A percentile compares a stretch with the other conserved stretches of the same genome.
Conservation (phyloP, 2,329 filamentous ascomycete species). For the Aspergillus persii region DNA sequence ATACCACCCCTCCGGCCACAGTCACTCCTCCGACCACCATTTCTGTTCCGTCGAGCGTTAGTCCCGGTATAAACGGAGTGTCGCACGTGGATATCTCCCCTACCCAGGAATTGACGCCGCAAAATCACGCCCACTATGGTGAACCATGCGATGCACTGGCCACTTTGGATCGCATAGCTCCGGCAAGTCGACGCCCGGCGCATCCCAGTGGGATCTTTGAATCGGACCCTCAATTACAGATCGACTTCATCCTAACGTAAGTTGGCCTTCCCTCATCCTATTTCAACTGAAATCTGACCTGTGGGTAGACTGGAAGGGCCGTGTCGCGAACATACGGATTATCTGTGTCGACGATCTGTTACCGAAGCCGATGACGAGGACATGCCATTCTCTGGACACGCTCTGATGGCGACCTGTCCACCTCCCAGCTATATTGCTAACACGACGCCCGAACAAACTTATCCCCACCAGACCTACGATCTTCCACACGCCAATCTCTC, state of each 20-base stretch:
- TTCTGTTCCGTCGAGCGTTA: conserved; percentile 27
- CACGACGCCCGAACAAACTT: conserved; percentile 52
- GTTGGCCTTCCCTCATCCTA: conserved; percentile 14
- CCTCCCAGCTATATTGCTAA: conserved; percentile 63
- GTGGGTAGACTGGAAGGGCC: conserved; percentile 55
- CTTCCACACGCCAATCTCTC: conserved; percentile 72
- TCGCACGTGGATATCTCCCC: conserved; percentile 31
- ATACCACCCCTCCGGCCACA: conserved; percentile 36
- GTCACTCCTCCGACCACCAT: conserved; percentile 11
- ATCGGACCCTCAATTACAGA: conserved; percentile 44
- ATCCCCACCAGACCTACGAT: conserved; percentile 74
- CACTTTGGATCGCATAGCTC: conserved; percentile 24
- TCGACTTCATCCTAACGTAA: conserved; percentile 50
- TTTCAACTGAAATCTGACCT: conserved; percentile 1
- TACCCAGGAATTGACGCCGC: conserved; percentile 22
- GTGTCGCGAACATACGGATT: conserved; percentile 61
- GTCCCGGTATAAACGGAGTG: conserved; percentile 26
- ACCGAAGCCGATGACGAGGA: conserved; percentile 60
- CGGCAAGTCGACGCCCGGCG: conserved; percentile 17
- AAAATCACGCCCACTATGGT: conserved; percentile 21
- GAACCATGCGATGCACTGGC: conserved; percentile 24
- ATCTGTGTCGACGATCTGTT: conserved; percentile 76
- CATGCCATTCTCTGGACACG: conserved; percentile 72
- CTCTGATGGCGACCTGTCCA: conserved; percentile 88
- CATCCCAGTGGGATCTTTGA: conserved; percentile 42